Conservation (phyloP, 2,329 filamentous ascomycete species). For the Claviceps lovelessii region DNA sequence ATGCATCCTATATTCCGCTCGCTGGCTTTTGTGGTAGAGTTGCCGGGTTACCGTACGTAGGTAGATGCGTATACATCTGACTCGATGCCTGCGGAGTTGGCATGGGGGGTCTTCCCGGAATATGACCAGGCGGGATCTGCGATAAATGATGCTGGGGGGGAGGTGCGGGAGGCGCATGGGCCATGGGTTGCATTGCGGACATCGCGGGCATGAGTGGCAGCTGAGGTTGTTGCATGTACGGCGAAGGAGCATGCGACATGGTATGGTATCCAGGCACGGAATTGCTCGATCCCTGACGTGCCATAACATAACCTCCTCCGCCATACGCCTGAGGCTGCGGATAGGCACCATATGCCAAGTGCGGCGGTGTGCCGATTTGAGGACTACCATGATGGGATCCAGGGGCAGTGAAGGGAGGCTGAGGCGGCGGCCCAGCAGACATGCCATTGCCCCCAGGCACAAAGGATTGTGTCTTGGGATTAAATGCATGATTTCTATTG, state of each 20-base stretch:
- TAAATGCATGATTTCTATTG: constrained; percentile 67
- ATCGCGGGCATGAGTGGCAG: constrained; percentile 6
- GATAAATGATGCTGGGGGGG: constrained; percentile 20
- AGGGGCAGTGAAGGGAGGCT: constrained; percentile 33
- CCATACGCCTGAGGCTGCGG: constrained; percentile 35
- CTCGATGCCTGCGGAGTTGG: constrained; percentile 27
- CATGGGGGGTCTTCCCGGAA: constrained; percentile 32
- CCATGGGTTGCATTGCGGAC: constrained; percentile 16
- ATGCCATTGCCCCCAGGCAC: constrained; percentile 48
- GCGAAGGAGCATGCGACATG: constrained; percentile 25
- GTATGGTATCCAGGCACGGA: constrained; percentile 37
- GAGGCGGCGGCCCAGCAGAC: constrained; percentile 32
- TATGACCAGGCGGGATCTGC: constrained; percentile 27
- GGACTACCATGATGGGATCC: constrained; percentile 39
- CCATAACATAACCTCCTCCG: constrained; percentile 38
- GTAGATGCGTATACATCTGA: constrained; percentile 38
- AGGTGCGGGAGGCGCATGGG: constrained; percentile 22
- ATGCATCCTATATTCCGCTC: constrained; percentile 29
- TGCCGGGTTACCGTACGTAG: constrained; percentile 44
- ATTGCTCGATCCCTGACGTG: constrained; percentile 40
- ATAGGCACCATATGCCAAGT: constrained; percentile 34
- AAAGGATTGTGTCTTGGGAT: constrained; percentile 87
- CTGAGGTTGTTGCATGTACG: constrained; percentile 11
- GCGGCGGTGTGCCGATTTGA: constrained; percentile 37
- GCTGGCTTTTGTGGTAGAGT: constrained; percentile 45